Evolutionary conservation across 805 yeast genomes (phyloP), one percentile per base, ranked within the genome.

Genomic region (Torulaspora quercuum): DNA sequence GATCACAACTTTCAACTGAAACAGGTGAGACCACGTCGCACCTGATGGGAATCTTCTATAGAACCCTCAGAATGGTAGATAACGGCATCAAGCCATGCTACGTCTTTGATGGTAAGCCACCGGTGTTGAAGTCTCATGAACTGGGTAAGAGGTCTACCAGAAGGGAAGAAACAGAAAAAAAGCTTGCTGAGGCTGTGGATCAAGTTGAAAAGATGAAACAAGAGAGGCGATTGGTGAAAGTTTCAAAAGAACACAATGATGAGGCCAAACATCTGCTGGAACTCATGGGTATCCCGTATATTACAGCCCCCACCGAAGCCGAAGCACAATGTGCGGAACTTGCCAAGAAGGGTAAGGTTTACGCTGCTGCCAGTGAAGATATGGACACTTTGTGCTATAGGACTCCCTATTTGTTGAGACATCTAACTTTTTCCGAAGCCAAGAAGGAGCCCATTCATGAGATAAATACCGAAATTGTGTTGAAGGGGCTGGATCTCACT

Each of bases 31-130:
- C 97, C 2, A 83, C 85, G 0, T 84, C 96, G 0, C 99, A 92
- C 60, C 61, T 92, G 40, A 88, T 89, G 82, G 99, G 99, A 2
- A 84, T 92, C 74, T 92, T 92, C 60, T 90, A 92, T 62, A 70
- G 98, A 43, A 92, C 99, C 1, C 72, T 92, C 35, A 67, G 95
- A 35, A 76, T 92, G 74, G 83, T 89, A 4, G 95, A 82, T 46
- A 77, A 84, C 53, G 96, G 97, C n/a, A 76, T 92, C 52, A 92
- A 92, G 59, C 99, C 99, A 1, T 82, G 89, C 28, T 92, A 87
- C 57, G 97, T 92, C 6, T 92, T 92, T 64, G 99, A 92, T 60
- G 99, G 99, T 15, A 88, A 85, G 53, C 98, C 99, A 5, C 99
- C 99, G 1, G 85, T 80, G 3, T 61, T 92, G 63, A 92, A 92